Conservation (phyloP, 2,329 filamentous ascomycete genomes). For the Aspergillus sp. region DNA sequence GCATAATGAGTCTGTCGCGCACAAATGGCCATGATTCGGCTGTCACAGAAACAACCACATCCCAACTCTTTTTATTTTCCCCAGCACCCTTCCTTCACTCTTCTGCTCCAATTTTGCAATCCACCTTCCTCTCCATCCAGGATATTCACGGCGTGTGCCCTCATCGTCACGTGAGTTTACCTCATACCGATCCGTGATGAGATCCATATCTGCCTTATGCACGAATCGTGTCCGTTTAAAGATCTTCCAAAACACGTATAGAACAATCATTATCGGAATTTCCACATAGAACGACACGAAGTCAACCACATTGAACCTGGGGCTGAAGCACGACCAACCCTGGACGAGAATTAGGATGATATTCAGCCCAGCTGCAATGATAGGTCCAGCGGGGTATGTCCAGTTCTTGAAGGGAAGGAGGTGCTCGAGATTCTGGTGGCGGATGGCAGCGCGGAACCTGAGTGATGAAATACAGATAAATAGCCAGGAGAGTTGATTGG, state of each 20-base stretch:
- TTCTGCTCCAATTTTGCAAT: slow-evolving; percentile 1
- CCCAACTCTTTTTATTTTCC: slow-evolving; percentile 24
- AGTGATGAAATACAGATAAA: slow-evolving; percentile 57
- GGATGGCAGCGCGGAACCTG: slow-evolving; percentile 54
- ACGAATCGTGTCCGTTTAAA: slow-evolving; percentile 42
- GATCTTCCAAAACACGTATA: slow-evolving; percentile 50
- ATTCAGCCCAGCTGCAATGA: slow-evolving; percentile 50
- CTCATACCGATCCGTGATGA: slow-evolving; percentile 41
- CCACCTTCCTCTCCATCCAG: not conserved
- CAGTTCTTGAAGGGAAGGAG: slow-evolving; percentile 58
- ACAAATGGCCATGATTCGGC: too few relatives aligned
- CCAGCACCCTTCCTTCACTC: slow-evolving; percentile 4
- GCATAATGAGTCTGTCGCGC: too few relatives aligned
- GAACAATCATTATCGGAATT: slow-evolving; percentile 51
- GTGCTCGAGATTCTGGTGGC: slow-evolving; percentile 52
- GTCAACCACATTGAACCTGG: slow-evolving; percentile 48
- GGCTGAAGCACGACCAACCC: slow-evolving; percentile 53
- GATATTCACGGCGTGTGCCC: too few relatives aligned
- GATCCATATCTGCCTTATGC: slow-evolving; percentile 41
- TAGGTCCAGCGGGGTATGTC: slow-evolving; percentile 57
- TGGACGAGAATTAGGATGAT: slow-evolving; percentile 54
- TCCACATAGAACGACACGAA: slow-evolving; percentile 60
- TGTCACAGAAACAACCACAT: slow-evolving; percentile 34
- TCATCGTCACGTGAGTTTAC: slow-evolving; percentile 14
- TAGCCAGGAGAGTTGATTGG: slow-evolving; percentile 58